Evolutionary conservation across 2,329 filamentous ascomycete genomes (phyloP).

Genomic region (Cyclaneusma minus): DNA sequence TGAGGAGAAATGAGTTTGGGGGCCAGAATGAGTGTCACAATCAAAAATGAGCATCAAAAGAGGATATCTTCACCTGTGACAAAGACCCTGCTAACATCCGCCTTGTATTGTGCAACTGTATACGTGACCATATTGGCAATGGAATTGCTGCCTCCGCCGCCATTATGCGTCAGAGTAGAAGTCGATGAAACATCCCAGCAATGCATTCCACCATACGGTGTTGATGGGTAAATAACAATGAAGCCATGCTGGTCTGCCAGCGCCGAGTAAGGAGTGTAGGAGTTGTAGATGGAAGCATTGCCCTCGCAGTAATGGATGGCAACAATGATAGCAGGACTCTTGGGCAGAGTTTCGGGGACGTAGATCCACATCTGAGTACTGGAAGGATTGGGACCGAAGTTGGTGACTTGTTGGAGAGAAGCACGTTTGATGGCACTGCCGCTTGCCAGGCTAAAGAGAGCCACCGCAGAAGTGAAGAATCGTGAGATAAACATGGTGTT

Average conservation of each 20-base stretch:
- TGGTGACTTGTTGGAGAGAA: constrained; percentile 18
- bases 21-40: too few species aligned
- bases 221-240: constrained; percentile 42
- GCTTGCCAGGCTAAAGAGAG: too few species aligned
- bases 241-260: constrained; percentile 38
- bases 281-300: constrained; percentile 30
- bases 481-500: too few species aligned
- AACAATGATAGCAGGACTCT: constrained; percentile 34
- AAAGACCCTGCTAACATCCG: constrained; percentile 33
- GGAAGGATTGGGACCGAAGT: constrained; percentile 24
- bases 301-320: constrained; percentile 42
- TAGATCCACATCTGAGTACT: constrained; percentile 28
- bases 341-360: constrained; percentile 25
- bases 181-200: constrained; percentile 44
- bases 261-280: constrained; percentile 32
- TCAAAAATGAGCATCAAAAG: constrained; percentile 22
- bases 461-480: too few species aligned
- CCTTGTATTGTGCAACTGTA: constrained; percentile 33
- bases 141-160: constrained; percentile 37
- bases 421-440: too few species aligned
- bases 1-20: too few species aligned
- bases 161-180: constrained; percentile 35
- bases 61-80: constrained; percentile 34
- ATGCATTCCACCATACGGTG: constrained; percentile 28
- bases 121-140: constrained; percentile 46